Base-by-base conservation (phyloP, 2,329 filamentous ascomycete genomes). In the Colletotrichum tropicale region DNA sequence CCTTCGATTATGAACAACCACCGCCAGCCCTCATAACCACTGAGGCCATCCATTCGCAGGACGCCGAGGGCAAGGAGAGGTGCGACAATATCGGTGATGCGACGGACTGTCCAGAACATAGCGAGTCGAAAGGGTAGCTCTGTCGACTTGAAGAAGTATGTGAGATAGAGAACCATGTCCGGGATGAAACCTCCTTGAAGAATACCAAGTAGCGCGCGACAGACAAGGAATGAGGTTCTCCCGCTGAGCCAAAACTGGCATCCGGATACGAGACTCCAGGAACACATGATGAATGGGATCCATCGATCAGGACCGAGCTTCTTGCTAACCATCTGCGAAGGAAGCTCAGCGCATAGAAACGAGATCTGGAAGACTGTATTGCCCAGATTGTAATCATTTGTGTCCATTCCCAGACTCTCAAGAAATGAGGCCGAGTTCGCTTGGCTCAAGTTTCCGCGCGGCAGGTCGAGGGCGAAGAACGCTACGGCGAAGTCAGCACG, bases 291-390 rank as follows among this genome's bases (percentile, higher is more conserved):
- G 34, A 79, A 75, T 1, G 80, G 80, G 38, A 81, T 80, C 83
- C 84, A 85, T 5, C 81, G 79, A 66, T 84, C 83, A 1, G 77
- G 78, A 8, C 76, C 84, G 2, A 85, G 77, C 79, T 88, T 88
- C 81, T 93, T 93, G 58, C 87, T 89, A 16, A 93, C 79, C 10
- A 93, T 85, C 78, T 93, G 91, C 0, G 91, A 93, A 0, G 91
- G 91, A 3, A 93, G 82, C 78, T 93, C 91, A 0, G 91, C 90
- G 6, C 87, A 82, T 3, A 92, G 81, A 77, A 92, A 92, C 0
- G 86, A 86, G 6, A 91, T 80, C 1, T 87, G 84, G 77, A 91
- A 92, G 62, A 92, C 86, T 0, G 88, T 90, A 79, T 91, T 86
- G 30, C 90, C 90, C 18, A 87, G 81, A 79, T 91, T 92, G 80